Base-by-base conservation (phyloP, 164 flowering plant species). In the Vitis labrusca region DNA sequence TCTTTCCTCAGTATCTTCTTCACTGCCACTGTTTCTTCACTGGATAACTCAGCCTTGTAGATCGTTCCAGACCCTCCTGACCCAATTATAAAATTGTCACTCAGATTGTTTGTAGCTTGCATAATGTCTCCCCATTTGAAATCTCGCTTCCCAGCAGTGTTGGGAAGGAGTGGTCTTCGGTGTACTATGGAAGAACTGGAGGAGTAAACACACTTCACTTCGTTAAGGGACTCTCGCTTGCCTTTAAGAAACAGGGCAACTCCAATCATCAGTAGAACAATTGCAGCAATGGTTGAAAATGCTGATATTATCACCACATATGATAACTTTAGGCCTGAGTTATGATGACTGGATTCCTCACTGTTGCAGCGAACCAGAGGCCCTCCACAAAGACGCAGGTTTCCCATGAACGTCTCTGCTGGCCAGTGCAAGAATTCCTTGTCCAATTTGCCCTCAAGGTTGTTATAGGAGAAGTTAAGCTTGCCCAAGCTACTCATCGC, bases 51-150 rank as follows among this genome's bases (percentile, higher is more conserved):
- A 3, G 93, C 98, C 68, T 74, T 89, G 86, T 90, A 96, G 32
- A 96, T 73, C 8, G 81, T 89, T 44, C 99, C 98, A 0, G 98
- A 89, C 9, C 99, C 99, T 30, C 99, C 99, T 2, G 95, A 82
- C 19, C 98, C 99, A 27, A 96, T 85, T 48, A 90, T 80, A 72
- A 78, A 91, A 70, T 87, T 90, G 12, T 91, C 89, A 48, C 91
- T 87, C 7, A 91, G 85, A 70, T 91, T 80, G 69, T 87, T 81
- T 53, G 99, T 95, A 63, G 97, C 97, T 66, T 77, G 85, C 98
- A 90, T 90, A 17, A 96, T 91, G 74, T 88, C 95, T 61, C 85
- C 86, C 97, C 97, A 96, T 66, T 71, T 89, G 74, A 83, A 81
- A 37, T 91, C 94, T 62, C 70, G 69, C 79, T 73, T 86, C 10